These are phyloP conservation scores for Drechslerella dactyloides DNA, from an alignment of 2,329 filamentous ascomycete genomes.

Conservation along the genomic window DNA sequence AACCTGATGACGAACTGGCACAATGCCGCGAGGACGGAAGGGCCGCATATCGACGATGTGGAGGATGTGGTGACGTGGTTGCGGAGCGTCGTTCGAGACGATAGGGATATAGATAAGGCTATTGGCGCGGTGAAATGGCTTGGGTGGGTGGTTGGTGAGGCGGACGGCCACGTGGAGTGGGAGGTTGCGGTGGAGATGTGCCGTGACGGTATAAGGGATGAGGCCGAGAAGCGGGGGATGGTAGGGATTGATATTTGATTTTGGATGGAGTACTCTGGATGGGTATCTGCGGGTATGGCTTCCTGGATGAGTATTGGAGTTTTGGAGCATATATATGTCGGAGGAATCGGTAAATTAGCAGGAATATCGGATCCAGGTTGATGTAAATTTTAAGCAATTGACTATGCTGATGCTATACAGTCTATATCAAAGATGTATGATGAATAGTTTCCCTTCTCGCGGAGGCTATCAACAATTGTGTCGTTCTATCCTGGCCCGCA, in stretches of 20 bases:
- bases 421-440: too few species aligned
- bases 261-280: slow-evolving; percentile 8
- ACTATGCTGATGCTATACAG: too few species aligned
- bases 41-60: slow-evolving; percentile 80
- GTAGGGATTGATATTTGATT: slow-evolving; percentile 36
- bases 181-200: slow-evolving; percentile 48
- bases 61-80: slow-evolving; percentile 76
- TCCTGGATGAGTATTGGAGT: background rate
- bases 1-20: slow-evolving; percentile 79
- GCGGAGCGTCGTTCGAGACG: slow-evolving; percentile 72
- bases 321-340: too few species aligned
- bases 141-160: slow-evolving; percentile 45
- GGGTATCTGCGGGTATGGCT: background rate
- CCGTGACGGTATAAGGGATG: slow-evolving; percentile 36
- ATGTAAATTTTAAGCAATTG: too few species aligned
- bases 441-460: too few species aligned
- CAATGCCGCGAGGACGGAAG: slow-evolving; percentile 71
- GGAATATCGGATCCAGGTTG: too few species aligned
- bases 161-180: slow-evolving; percentile 44
- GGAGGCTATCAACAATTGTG: too few species aligned
- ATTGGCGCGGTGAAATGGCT: slow-evolving; percentile 72
- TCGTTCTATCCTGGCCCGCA: too few species aligned
- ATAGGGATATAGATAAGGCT: slow-evolving; percentile 78
- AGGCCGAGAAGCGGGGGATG: slow-evolving; percentile 42
- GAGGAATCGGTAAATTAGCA: too few species aligned